A percentile compares a stretch with the other conserved stretches of the same genome.
phyloP scores from a whole-genome alignment of 192 early-diverging fungal genomes.

The Podila epigama region DNA sequence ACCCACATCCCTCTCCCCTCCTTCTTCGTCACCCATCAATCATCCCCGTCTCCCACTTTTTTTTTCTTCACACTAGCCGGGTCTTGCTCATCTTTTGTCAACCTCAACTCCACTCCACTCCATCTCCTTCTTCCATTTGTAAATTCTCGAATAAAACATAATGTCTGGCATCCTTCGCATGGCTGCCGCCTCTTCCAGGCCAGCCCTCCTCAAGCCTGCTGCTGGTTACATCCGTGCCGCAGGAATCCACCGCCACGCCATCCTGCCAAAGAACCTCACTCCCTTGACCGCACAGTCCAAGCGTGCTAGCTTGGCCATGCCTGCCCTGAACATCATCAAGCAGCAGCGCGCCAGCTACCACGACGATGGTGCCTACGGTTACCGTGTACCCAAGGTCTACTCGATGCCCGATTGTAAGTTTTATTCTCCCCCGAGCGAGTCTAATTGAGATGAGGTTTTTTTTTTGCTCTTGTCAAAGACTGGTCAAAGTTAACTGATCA shows the following conservation, averaged over 20 bases:
- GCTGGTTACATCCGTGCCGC: slow-evolving; percentile 24
- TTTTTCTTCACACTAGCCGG: not conserved
- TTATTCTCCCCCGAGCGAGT: not conserved
- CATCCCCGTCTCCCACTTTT: not conserved
- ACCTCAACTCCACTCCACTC: not conserved
- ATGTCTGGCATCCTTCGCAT: slow-evolving; percentile 47
- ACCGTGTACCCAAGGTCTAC: slow-evolving; percentile 75
- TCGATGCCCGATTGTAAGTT: slow-evolving; percentile 80
- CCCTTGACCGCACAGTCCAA: not conserved
- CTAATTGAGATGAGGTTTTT: too few relatives aligned
- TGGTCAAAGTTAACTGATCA: too few relatives aligned
- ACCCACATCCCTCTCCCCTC: not conserved
- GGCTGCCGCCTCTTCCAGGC: slow-evolving; percentile 23
- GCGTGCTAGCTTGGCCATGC: slow-evolving; percentile 2
- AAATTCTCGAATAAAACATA: not conserved
- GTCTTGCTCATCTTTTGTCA: not conserved
- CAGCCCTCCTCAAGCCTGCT: slow-evolving; percentile 22
- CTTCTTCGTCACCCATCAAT: not conserved
- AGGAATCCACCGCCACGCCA: slow-evolving; percentile 34
- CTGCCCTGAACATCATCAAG: slow-evolving; percentile 12
- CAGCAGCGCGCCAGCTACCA: slow-evolving; percentile 65
- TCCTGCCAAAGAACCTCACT: slow-evolving; percentile 12
- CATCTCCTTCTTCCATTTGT: not conserved
- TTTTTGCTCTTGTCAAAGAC: too few relatives aligned
- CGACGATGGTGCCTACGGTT: slow-evolving; percentile 87